A percentile compares a stretch with the other conserved stretches of the same genome.
These are phyloP conservation scores for Sporopachydermia lactativora DNA, from an alignment of 805 yeast genomes.

Conservation along the genomic window DNA sequence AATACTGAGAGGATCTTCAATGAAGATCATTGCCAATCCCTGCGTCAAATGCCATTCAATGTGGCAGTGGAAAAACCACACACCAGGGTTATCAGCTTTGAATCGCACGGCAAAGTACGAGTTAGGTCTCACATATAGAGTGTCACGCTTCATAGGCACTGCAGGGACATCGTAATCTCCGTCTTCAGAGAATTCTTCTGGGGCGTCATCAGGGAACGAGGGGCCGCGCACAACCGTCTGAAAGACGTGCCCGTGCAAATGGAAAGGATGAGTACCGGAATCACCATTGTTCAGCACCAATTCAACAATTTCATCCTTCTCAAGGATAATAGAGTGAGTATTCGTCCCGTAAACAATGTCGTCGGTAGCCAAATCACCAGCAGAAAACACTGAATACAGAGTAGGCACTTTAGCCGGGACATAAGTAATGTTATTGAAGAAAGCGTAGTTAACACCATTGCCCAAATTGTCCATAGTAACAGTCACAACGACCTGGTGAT, in stretches of 20 bases:
- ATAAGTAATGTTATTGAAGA: conserved; percentile 80
- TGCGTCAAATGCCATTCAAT: conserved; percentile 97
- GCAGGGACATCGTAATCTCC: conserved; percentile 44
- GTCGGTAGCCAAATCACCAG: conserved; percentile 47
- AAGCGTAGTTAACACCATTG: conserved; percentile 90
- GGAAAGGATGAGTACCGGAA: conserved; percentile 95
- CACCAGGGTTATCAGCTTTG: conserved; percentile 92
- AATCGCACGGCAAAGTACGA: conserved; percentile 80
- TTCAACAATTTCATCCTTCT: conserved; percentile 56
- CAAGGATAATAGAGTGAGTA: conserved; percentile 61
- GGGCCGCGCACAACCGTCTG: conserved; percentile 67
- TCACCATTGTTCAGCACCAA: conserved; percentile 76
- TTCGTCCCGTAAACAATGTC: conserved; percentile 57
- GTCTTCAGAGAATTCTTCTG: conserved; percentile 34
- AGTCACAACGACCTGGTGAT: conserved; percentile 50
- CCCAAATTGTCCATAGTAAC: conserved; percentile 75
- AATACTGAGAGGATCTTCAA: conserved; percentile 73
- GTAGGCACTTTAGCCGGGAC: conserved; percentile 77
- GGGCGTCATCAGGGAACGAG: conserved; percentile 37
- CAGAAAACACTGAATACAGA: conserved; percentile 59
- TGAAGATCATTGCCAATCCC: conserved; percentile 69
- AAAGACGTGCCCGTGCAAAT: conserved; percentile 87
- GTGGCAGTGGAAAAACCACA: conserved; percentile 98
- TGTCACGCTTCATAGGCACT: conserved; percentile 76
- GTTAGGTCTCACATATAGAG: conserved; percentile 63